Percentiles rank a stretch among this genome's conserved stretches.
phyloP scores from a whole-genome alignment of 306 rosid species.

The Sophora flavescens region DNA sequence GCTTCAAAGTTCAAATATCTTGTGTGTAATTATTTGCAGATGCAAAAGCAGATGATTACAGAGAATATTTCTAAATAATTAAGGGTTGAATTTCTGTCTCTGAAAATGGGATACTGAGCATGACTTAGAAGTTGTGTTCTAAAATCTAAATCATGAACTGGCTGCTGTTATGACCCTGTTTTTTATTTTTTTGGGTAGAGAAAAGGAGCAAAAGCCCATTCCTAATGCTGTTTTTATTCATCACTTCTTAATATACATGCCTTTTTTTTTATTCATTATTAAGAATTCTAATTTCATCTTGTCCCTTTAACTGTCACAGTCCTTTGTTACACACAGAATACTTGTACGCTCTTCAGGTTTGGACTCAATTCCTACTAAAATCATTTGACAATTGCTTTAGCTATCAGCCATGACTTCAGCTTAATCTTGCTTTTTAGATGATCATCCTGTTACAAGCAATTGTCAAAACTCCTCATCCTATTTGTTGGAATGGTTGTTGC shows the following conservation, averaged over 20 bases:
- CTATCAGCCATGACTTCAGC: constrained; percentile 22
- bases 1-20: neutral
- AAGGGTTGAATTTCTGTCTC: constrained; percentile 15
- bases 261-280: constrained; percentile 19
- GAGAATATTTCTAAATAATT: neutral
- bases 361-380: constrained; percentile 30
- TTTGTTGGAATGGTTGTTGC: constrained; percentile 81
- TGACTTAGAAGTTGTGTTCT: constrained; percentile 9
- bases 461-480: constrained; percentile 55
- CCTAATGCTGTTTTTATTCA: constrained; percentile 6
- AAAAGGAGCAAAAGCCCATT: constrained; percentile 4
- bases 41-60: neutral
- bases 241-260: neutral
- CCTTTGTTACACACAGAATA: constrained; percentile 84
- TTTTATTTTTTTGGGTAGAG: neutral
- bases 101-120: constrained; percentile 1
- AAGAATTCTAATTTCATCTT: constrained; percentile 42
- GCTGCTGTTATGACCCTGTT: constrained; percentile 2
- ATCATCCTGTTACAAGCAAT: constrained; percentile 48
- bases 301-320: constrained; percentile 60
- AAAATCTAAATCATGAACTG: constrained; percentile 28
- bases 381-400: constrained; percentile 34
- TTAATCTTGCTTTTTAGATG: constrained; percentile 58
- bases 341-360: constrained; percentile 79
- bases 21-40: neutral